Conservation (phyloP, 257 asterid genomes). For the Solanum paucissectum region DNA sequence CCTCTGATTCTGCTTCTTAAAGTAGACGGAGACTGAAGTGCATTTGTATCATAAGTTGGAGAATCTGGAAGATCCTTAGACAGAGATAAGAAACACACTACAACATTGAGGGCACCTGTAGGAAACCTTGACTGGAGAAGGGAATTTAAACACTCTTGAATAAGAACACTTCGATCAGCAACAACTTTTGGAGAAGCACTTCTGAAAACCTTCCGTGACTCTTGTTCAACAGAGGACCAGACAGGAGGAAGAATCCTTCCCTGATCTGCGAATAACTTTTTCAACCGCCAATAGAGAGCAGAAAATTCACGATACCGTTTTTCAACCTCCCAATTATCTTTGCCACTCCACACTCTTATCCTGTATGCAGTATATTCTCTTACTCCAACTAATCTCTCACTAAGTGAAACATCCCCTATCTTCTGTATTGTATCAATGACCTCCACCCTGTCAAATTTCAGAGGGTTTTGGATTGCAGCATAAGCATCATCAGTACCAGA, state of each 20-base stretch:
- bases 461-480: slow-evolving; percentile 37
- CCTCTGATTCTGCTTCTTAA: slow-evolving; percentile 13
- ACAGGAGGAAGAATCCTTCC: slow-evolving; percentile 72
- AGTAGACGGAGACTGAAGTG: slow-evolving; percentile 18
- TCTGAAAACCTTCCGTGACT: slow-evolving; percentile 75
- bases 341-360: slow-evolving; percentile 62
- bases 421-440: slow-evolving; percentile 73
- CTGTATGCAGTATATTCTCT: slow-evolving; percentile 67
- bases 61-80: slow-evolving; percentile 38
- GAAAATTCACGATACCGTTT: slow-evolving; percentile 82
- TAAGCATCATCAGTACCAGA: slow-evolving; percentile 53
- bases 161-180: slow-evolving; percentile 71
- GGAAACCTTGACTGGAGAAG: slow-evolving; percentile 30
- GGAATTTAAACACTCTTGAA: slow-evolving; percentile 88
- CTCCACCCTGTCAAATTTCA: slow-evolving; percentile 56
- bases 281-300: slow-evolving; percentile 49
- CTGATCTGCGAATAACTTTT: slow-evolving; percentile 53
- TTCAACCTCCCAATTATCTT: slow-evolving; percentile 72
- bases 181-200: slow-evolving; percentile 66
- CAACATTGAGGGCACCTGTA: slow-evolving; percentile 33
- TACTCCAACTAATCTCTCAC: slow-evolving; percentile 83
- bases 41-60: slow-evolving; percentile 23
- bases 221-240: slow-evolving; percentile 74
- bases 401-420: slow-evolving; percentile 74
- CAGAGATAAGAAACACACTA: slow-evolving; percentile 57